Conservation (phyloP, 2,329 filamentous ascomycete species). For the Chaetomiaceae sp. region DNA sequence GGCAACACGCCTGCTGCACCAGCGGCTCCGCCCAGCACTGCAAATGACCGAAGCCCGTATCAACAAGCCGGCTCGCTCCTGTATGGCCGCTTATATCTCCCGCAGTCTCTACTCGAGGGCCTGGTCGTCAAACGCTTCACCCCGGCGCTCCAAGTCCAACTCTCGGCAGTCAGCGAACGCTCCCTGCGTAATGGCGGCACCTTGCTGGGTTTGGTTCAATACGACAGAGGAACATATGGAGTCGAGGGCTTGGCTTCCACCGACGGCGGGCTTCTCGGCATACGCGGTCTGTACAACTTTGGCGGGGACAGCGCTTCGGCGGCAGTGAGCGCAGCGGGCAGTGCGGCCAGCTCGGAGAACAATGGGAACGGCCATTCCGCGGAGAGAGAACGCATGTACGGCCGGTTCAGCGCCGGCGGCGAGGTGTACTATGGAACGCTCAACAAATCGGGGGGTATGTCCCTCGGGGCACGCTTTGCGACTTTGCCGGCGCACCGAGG, state of each 20-base stretch:
- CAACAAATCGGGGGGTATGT: constrained; percentile 90
- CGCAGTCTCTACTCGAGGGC: constrained; percentile 79
- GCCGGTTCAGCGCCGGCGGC: constrained; percentile 81
- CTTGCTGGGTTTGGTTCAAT: constrained; percentile 65
- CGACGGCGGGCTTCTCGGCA: constrained; percentile 80
- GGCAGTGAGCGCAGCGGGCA: constrained; percentile 17
- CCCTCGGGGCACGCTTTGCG: constrained; percentile 80
- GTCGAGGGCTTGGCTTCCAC: constrained; percentile 88
- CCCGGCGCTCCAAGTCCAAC: constrained; percentile 69
- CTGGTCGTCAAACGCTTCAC: constrained; percentile 74
- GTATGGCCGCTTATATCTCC: constrained; percentile 75
- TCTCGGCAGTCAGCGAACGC: constrained; percentile 71
- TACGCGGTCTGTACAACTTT: constrained; percentile 91
- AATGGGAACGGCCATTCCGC: constrained; percentile 18
- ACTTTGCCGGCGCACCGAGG: constrained; percentile 75
- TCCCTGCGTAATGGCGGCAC: constrained; percentile 70
- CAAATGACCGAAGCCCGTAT: constrained; percentile 9
- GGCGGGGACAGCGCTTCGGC: constrained; percentile 57
- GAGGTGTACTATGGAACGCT: constrained; percentile 94
- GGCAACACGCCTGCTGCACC: constrained; percentile 14
- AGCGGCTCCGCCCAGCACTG: constrained; percentile 18
- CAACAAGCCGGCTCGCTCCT: constrained; percentile 51
- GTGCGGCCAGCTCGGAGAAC: constrained; percentile 14
- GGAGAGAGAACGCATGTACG: constrained; percentile 59
- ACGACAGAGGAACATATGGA: constrained; percentile 81